These are phyloP conservation scores for Hippophae tibetana DNA, from an alignment of 306 rosid genomes.

Conservation along the genomic window DNA sequence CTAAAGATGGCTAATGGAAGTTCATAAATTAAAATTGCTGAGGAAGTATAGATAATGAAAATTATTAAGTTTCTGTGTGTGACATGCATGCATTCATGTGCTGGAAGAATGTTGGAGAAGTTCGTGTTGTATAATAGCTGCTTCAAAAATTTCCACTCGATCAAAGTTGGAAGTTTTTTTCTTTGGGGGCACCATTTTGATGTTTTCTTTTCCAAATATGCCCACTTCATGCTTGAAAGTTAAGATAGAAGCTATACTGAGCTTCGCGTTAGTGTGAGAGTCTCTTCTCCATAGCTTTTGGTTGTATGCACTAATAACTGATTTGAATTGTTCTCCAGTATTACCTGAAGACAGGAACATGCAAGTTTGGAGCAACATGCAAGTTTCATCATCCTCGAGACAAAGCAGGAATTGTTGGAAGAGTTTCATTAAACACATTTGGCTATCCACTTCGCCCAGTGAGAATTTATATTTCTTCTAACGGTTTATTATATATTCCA, in stretches of 20 bases:
- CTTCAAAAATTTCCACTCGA: too few species aligned
- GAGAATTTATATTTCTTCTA: conserved; percentile 30
- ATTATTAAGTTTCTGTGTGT: too few species aligned
- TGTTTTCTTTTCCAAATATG: not conserved
- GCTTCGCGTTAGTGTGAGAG: not conserved
- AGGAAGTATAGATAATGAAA: too few species aligned
- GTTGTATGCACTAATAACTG: conserved; percentile 3
- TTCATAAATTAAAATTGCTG: too few species aligned
- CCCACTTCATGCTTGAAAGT: not conserved
- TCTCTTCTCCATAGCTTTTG: not conserved
- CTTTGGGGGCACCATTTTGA: too few species aligned
- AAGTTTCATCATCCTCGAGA: conserved; percentile 97
- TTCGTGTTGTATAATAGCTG: too few species aligned
- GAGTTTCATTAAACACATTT: conserved; percentile 76
- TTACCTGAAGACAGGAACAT: conserved; percentile 87
- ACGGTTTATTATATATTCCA: conserved; percentile 6
- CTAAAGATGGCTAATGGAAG: too few species aligned
- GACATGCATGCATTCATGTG: too few species aligned
- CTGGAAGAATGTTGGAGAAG: too few species aligned
- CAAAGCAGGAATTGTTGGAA: conserved; percentile 91
- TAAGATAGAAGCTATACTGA: not conserved
- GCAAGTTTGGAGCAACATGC: conserved; percentile 99
- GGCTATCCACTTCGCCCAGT: conserved; percentile 98
- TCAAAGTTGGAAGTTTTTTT: too few species aligned
- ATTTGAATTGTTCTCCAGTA: conserved; percentile 52